Percentiles rank a stretch among this genome's conserved stretches.
phyloP scores from a whole-genome alignment of 2,329 filamentous ascomycete species.

The Bipolaris bicolor region DNA sequence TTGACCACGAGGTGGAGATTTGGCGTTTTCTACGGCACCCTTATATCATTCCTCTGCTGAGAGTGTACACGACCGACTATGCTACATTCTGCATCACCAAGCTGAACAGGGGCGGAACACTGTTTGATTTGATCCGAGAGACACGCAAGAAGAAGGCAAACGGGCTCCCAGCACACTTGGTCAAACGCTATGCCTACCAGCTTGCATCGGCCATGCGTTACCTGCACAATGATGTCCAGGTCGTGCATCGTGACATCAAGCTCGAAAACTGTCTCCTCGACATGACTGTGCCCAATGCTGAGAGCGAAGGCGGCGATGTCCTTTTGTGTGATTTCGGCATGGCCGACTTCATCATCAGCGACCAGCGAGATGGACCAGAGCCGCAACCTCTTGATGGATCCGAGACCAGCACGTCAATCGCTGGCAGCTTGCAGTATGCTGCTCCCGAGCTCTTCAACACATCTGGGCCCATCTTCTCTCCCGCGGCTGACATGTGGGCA shows the following conservation, averaged over 20 bases:
- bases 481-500: conserved; percentile 70
- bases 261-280: conserved; percentile 72
- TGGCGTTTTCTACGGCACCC: conserved; percentile 70
- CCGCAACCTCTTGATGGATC: conserved; percentile 54
- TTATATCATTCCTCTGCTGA: conserved; percentile 66
- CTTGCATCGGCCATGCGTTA: conserved; percentile 69
- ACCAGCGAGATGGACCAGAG: conserved; percentile 58
- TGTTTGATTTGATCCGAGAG: conserved; percentile 66
- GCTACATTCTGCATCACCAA: conserved; percentile 74
- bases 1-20: conserved; percentile 71
- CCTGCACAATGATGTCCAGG: conserved; percentile 69
- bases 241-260: conserved; percentile 72
- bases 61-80: conserved; percentile 70
- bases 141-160: conserved; percentile 52
- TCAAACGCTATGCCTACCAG: conserved; percentile 67
- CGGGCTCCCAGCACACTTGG: conserved; percentile 59
- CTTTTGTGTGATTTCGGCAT: conserved; percentile 73
- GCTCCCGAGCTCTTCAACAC: conserved; percentile 57
- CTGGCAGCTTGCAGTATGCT: conserved; percentile 65
- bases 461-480: conserved; percentile 51
- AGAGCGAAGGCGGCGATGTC: conserved; percentile 60
- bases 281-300: conserved; percentile 56
- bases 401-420: conserved; percentile 63
- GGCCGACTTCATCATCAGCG: conserved; percentile 68
- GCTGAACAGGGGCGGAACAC: conserved; percentile 66